Evolutionary conservation across 768 basidiomycete genomes (phyloP).

Genomic region (Guyanaporus albipodus): DNA sequence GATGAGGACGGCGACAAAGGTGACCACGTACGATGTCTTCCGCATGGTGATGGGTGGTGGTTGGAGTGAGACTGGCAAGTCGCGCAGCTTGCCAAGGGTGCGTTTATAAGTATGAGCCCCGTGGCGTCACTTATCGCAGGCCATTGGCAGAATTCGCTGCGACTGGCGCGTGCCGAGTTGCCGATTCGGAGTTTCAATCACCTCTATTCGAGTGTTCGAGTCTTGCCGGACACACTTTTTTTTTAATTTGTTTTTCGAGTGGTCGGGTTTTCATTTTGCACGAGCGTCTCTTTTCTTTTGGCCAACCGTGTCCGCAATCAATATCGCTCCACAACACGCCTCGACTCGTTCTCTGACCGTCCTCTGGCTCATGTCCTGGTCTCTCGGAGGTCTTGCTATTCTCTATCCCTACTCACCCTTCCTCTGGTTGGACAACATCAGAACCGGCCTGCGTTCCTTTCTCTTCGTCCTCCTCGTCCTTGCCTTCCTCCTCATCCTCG

Average conservation of each 20-base stretch:
- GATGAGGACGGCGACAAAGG: conserved; percentile 52
- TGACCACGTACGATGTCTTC: conserved; percentile 63
- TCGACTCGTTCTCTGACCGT: conserved; percentile 35
- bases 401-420: conserved; percentile 56
- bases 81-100: too few relatives aligned
- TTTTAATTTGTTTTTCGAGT: not conserved
- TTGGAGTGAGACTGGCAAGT: not conserved
- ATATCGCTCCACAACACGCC: conserved; percentile 23
- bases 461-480: conserved; percentile 66
- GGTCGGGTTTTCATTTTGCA: conserved; percentile 5
- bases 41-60: conserved; percentile 42
- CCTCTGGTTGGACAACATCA: conserved; percentile 48
- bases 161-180: too few relatives aligned
- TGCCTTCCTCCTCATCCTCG: conserved; percentile 67
- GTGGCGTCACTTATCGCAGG: not conserved
- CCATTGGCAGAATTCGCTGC: conserved; percentile 25
- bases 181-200: too few relatives aligned
- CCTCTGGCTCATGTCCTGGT: conserved; percentile 61
- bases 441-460: conserved; percentile 65
- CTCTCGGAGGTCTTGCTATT: conserved; percentile 57
- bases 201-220: too few relatives aligned
- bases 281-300: conserved; percentile 23
- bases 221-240: conserved; percentile 32
- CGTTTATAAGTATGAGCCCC: too few relatives aligned
- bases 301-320: conserved; percentile 43